A percentile compares a stretch with the other conserved stretches of the same genome.
Evolutionary conservation across 169 alveolate genomes (phyloP).

Genomic region (Plasmodium vivax): DNA sequence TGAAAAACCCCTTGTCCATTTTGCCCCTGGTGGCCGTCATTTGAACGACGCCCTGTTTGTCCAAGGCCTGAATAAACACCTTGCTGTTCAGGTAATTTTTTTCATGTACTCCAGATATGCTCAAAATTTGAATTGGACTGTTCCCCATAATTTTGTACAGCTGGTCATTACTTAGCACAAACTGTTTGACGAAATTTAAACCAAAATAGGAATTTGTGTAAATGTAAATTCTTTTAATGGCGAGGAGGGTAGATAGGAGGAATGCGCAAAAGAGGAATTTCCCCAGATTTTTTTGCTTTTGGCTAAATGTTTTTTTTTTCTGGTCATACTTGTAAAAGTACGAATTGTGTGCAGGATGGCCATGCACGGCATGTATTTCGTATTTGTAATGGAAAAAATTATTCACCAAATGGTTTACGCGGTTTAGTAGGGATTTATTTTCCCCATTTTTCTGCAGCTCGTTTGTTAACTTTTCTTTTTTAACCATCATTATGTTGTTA

Average conservation of each 20-base stretch:
- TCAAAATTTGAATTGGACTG: conserved; percentile 65
- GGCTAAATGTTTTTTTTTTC: conserved; percentile 31
- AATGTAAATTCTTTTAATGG: conserved; percentile 33
- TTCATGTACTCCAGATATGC: conserved; percentile 63
- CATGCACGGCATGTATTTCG: conserved; percentile 56
- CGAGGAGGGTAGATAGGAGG: conserved; percentile 30
- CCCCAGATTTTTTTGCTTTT: conserved; percentile 25
- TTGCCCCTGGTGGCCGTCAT: conserved; percentile 44
- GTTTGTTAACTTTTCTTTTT: neutral
- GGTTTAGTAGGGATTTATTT: neutral
- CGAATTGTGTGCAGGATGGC: conserved; percentile 31
- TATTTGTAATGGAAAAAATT: conserved; percentile 1
- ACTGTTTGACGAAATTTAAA: conserved; percentile 61
- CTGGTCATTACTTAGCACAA: conserved; percentile 42
- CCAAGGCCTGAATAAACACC: conserved; percentile 33
- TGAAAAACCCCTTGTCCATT: neutral
- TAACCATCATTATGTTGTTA: conserved; percentile 45
- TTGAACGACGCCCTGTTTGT: conserved; percentile 60
- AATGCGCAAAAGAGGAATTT: conserved; percentile 31
- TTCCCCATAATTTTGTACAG: conserved; percentile 19
- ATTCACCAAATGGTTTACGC: neutral
- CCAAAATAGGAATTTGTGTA: conserved; percentile 64
- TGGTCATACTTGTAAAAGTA: conserved; percentile 64
- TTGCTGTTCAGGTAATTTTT: conserved; percentile 68
- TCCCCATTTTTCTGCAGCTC: neutral